These are phyloP conservation scores for Nitzschia inconspicua DNA, from an alignment of 108 stramenopile genomes.

Conservation along the genomic window DNA sequence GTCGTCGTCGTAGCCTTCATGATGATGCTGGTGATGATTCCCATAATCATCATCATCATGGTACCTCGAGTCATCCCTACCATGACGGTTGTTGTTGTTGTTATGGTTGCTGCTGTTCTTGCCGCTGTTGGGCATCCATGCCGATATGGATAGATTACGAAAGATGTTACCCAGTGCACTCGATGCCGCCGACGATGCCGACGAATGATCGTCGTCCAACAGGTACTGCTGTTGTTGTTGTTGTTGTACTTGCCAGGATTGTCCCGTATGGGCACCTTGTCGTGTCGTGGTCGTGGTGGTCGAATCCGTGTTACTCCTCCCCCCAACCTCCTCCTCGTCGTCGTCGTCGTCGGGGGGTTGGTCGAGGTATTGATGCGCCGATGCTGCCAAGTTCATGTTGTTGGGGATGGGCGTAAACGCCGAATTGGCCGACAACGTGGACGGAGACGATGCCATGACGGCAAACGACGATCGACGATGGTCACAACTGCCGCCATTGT, in stretches of 20 bases:
- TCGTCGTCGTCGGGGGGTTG: too few species aligned
- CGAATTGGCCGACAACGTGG: background rate
- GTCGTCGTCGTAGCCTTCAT: too few species aligned
- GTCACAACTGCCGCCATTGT: conserved; percentile 2
- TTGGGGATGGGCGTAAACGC: background rate
- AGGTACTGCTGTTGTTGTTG: background rate
- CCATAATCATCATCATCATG: conserved; percentile 3
- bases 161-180: conserved; percentile 4
- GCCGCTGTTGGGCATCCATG: conserved; percentile 2
- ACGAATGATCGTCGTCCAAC: background rate
- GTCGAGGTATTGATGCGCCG: too few species aligned
- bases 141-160: conserved; percentile 4
- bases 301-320: background rate
- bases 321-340: background rate
- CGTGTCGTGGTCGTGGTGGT: background rate
- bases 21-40: conserved; percentile 1
- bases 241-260: conserved; percentile 5
- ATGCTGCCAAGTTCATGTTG: too few species aligned
- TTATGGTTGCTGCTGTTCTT: background rate
- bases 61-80: background rate
- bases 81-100: background rate
- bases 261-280: conserved; percentile 1
- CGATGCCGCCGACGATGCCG: too few species aligned
- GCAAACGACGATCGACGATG: background rate
- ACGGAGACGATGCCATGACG: background rate